Conservation (phyloP, 2,329 filamentous ascomycete genomes). For the Pseudocercospora musae region DNA sequence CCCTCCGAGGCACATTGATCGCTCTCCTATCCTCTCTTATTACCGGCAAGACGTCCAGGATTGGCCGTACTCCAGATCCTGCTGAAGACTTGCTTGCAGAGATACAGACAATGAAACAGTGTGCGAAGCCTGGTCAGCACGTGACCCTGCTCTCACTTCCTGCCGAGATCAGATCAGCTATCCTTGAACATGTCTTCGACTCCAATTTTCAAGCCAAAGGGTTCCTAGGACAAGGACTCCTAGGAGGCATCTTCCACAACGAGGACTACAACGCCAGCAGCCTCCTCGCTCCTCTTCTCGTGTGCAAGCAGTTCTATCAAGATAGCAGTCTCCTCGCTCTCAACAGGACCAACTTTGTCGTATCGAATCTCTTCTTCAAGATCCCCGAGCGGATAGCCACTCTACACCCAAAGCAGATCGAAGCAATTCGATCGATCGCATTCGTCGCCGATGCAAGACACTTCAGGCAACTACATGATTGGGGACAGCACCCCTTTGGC, state of each 20-base stretch:
- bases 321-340: constrained; percentile 39
- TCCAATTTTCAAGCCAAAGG: constrained; percentile 9
- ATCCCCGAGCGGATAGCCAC: constrained; percentile 28
- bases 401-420: constrained; percentile 30
- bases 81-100: neutral
- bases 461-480: constrained; percentile 34
- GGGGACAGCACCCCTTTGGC: constrained; percentile 36
- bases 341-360: constrained; percentile 36
- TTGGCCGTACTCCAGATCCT: neutral
- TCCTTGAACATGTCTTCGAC: constrained; percentile 34
- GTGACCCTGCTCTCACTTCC: constrained; percentile 31
- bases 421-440: constrained; percentile 34
- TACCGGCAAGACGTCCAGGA: neutral
- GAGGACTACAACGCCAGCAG: constrained; percentile 30
- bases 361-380: constrained; percentile 35
- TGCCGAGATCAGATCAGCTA: constrained; percentile 36
- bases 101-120: neutral
- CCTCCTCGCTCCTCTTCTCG: constrained; percentile 36
- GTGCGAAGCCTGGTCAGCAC: neutral
- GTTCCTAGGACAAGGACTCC: constrained; percentile 15
- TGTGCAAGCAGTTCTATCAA: constrained; percentile 38
- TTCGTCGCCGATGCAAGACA: constrained; percentile 32
- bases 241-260: constrained; percentile 26
- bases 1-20: neutral
- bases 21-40: neutral